phyloP scores from a whole-genome alignment of 2,329 filamentous ascomycete species.

The Endoconidiophora laricicola region DNA sequence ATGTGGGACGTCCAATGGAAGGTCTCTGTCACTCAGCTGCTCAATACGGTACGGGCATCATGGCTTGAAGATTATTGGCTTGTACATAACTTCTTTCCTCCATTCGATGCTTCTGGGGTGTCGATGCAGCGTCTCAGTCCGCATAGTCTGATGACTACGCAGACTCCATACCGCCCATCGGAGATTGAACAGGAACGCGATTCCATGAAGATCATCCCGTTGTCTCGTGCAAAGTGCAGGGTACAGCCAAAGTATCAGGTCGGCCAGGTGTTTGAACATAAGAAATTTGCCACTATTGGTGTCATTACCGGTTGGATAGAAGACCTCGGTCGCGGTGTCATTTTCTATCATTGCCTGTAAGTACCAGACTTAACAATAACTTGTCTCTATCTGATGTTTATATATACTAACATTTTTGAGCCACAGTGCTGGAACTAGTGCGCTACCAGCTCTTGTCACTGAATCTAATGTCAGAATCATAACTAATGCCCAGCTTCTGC shows the following conservation, averaged over 20 bases:
- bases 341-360: slow-evolving; percentile 75
- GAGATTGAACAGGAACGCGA: slow-evolving; percentile 21
- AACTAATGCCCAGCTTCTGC: slow-evolving; percentile 28
- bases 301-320: slow-evolving; percentile 81
- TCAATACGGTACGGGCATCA: not conserved
- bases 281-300: slow-evolving; percentile 60
- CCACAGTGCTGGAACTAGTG: slow-evolving; percentile 5
- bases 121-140: slow-evolving; percentile 1
- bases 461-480: slow-evolving; percentile 67
- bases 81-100: slow-evolving; percentile 7
- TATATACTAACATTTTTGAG: not conserved
- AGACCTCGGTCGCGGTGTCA: not conserved
- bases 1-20: slow-evolving; percentile 2
- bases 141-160: slow-evolving; percentile 14
- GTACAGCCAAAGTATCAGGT: slow-evolving; percentile 23
- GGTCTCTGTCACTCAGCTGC: not conserved
- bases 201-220: slow-evolving; percentile 25
- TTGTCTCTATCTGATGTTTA: not conserved
- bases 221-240: too few species aligned
- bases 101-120: not conserved
- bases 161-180: slow-evolving; percentile 15
- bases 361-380: slow-evolving; percentile 22
- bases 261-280: slow-evolving; percentile 74
- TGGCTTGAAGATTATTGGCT: slow-evolving; percentile 13
- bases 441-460: slow-evolving; percentile 19